phyloP scores from a whole-genome alignment of 75 land plant genomes.

The Isoetes taiwanensis region DNA sequence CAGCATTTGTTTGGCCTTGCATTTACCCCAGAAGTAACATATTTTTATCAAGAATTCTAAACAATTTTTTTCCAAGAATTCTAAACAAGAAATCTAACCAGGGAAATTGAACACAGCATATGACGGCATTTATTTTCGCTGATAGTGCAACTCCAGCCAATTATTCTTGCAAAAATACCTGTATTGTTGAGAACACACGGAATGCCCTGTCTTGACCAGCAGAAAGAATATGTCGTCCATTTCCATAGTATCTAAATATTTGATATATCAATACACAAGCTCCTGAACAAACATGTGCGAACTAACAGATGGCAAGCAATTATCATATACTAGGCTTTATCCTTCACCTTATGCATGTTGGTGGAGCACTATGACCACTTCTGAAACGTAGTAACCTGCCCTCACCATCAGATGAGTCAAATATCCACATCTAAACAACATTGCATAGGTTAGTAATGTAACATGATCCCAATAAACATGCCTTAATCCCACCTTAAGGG shows the following conservation, averaged over 20 bases:
- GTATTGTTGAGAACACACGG: conserved; percentile 83
- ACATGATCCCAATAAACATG: not conserved
- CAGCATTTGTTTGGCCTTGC: no score
- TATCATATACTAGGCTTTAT: no score
- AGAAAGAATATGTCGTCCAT: not conserved
- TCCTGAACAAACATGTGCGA: not conserved
- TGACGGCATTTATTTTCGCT: no score
- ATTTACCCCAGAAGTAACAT: no score
- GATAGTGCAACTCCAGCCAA: no score
- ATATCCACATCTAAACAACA: conserved; percentile 85
- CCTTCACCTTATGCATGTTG: conserved; percentile 61
- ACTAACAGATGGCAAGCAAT: no score
- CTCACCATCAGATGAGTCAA: conserved; percentile 93
- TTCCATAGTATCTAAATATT: not conserved
- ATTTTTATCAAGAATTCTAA: no score
- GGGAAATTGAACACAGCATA: no score
- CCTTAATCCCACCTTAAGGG: conserved; percentile 50
- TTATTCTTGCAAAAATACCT: no score
- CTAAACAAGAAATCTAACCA: no score
- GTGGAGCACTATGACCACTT: conserved; percentile 99
- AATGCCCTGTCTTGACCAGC: conserved; percentile 47
- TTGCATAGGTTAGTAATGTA: not conserved
- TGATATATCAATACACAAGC: not conserved
- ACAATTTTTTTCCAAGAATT: no score
- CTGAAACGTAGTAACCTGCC: conserved; percentile 78